Percentiles rank a stretch among this genome's conserved stretches.
Conservation (phyloP, 257 asterid species). For the Rauvolfia tetraphylla region DNA sequence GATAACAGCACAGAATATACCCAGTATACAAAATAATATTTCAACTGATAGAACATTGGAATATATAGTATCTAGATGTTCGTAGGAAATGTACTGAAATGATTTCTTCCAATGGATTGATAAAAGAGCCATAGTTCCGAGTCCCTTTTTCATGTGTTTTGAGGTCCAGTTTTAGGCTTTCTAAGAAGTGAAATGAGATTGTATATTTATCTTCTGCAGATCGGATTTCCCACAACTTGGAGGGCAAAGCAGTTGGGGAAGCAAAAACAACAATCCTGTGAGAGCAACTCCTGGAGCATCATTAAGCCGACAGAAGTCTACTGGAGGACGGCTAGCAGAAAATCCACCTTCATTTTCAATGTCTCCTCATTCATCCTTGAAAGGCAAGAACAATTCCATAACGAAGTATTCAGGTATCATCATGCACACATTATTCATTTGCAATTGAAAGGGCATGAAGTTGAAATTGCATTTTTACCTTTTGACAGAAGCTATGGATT, state of each 20-base stretch:
- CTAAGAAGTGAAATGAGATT: not conserved
- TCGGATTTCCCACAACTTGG: conserved; percentile 73
- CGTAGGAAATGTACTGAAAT: not conserved
- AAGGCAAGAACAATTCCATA: conserved; percentile 56
- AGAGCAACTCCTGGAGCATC: conserved; percentile 56
- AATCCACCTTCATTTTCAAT: conserved; percentile 43
- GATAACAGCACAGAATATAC: not conserved
- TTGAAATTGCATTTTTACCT: not conserved
- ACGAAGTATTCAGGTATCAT: conserved; percentile 64
- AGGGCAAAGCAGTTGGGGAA: conserved; percentile 57
- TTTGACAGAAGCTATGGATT: conserved; percentile 81
- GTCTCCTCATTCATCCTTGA: conserved; percentile 39
- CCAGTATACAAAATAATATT: not conserved
- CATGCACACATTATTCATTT: not conserved
- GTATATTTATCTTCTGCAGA: conserved; percentile 44
- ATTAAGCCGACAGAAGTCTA: conserved; percentile 54
- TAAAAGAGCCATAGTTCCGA: not conserved
- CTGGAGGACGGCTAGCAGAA: conserved; percentile 44
- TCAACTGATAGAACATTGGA: not conserved
- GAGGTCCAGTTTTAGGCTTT: not conserved
- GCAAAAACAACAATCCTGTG: conserved; percentile 47
- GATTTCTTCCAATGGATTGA: not conserved
- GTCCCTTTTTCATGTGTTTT: not conserved
- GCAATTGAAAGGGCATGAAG: not conserved
- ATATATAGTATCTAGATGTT: not conserved